Conservation (phyloP, 345 rosid genomes). For the Turritis glabra region DNA sequence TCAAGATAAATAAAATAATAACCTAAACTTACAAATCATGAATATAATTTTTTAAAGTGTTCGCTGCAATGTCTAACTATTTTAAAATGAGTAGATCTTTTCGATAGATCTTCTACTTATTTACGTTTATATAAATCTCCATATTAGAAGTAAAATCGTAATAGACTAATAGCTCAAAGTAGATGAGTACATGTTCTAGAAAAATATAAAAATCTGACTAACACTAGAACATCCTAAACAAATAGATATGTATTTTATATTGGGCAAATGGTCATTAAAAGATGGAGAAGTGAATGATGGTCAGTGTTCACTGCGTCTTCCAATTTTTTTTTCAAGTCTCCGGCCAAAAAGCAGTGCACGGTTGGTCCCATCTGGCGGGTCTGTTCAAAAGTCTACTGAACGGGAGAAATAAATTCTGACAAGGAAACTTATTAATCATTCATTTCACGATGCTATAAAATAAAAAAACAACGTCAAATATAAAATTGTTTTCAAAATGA, state of each 20-base stretch:
- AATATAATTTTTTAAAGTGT: too few relatives aligned
- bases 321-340: not conserved
- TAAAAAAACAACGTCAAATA: not conserved
- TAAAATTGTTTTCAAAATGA: too few relatives aligned
- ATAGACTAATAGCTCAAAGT: not conserved
- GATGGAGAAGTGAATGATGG: constrained; percentile 22
- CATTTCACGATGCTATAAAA: not conserved
- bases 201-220: not conserved
- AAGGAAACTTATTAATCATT: not conserved
- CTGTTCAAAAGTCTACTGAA: constrained; percentile 8
- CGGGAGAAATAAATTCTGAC: not conserved
- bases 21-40: not conserved
- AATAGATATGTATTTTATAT: not conserved
- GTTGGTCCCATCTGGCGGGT: constrained; percentile 27
- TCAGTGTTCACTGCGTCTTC: constrained; percentile 3
- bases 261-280: not conserved
- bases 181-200: not conserved
- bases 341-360: constrained; percentile 11
- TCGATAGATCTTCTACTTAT: not conserved
- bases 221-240: not conserved
- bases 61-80: not conserved
- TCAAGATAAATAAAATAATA: too few relatives aligned
- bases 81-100: not conserved
- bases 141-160: not conserved
- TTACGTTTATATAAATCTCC: not conserved